Conservation (phyloP, 495 filamentous ascomycete genomes). For the Aspergillus diversus region DNA sequence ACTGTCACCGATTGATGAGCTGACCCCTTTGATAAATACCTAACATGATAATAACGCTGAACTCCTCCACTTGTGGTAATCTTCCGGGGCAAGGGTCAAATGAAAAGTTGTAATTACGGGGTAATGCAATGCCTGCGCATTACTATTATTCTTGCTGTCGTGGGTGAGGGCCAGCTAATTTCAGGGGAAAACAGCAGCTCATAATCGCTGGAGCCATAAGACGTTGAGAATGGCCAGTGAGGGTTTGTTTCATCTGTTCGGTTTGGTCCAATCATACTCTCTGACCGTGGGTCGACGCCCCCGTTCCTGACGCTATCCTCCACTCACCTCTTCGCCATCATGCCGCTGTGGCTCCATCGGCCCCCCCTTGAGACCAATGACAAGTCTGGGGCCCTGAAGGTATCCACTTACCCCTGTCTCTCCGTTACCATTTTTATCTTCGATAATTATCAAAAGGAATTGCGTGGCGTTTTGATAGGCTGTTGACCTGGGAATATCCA, state of each 20-base stretch:
- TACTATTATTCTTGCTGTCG: not conserved
- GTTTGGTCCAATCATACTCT: conserved; percentile 17
- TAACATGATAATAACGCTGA: too few relatives aligned
- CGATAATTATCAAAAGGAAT: not conserved
- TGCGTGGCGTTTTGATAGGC: conserved; percentile 1
- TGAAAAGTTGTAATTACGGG: conserved; percentile 2
- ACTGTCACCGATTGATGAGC: not conserved
- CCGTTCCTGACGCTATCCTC: conserved; percentile 28
- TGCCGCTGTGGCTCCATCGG: conserved; percentile 22
- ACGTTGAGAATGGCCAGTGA: conserved; percentile 23
- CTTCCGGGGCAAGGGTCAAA: not conserved
- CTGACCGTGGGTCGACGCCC: not conserved
- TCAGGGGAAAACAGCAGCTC: conserved; percentile 21
- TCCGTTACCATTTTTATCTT: conserved; percentile 6
- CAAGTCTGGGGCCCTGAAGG: not conserved
- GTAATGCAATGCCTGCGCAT: not conserved
- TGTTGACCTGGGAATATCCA: not conserved
- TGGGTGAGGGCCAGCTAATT: not conserved
- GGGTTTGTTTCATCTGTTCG: conserved; percentile 24
- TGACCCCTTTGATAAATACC: not conserved
- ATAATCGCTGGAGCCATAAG: conserved; percentile 15
- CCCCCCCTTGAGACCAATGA: conserved; percentile 14
- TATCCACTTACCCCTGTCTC: conserved; percentile 18
- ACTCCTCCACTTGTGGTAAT: not conserved
- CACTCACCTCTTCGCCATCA: conserved; percentile 14